Conservation (phyloP, 305 asterid species). For the Petunia hybrid region DNA sequence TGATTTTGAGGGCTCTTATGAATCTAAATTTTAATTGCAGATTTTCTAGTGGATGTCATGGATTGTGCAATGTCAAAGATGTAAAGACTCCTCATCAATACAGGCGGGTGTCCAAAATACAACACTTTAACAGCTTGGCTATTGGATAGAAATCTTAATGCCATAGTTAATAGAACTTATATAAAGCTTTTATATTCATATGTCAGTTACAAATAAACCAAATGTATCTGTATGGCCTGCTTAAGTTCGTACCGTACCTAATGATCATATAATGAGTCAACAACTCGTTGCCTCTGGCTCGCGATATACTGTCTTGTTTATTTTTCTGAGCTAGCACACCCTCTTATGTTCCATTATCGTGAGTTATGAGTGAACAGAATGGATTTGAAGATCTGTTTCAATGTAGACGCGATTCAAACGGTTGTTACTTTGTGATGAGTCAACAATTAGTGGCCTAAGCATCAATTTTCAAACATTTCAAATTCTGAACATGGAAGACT, state of each 20-base stretch:
- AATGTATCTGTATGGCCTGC: constrained; percentile 11
- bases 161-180: not conserved
- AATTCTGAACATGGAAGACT: not conserved
- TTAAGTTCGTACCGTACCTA: constrained; percentile 28
- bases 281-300: constrained; percentile 78
- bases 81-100: constrained; percentile 37
- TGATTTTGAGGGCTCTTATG: not conserved
- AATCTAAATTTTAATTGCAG: constrained; percentile 43
- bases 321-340: not conserved
- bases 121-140: not conserved
- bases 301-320: not conserved
- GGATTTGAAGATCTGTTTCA: not conserved
- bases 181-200: not conserved
- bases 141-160: not conserved
- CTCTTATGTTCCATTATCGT: not conserved
- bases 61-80: constrained; percentile 69
- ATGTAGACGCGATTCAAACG: not conserved
- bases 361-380: not conserved
- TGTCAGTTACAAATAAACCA: constrained; percentile 1
- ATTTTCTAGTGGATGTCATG: constrained; percentile 77
- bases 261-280: constrained; percentile 61
- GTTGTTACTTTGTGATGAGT: not conserved
- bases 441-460: not conserved
- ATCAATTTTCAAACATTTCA: not conserved
- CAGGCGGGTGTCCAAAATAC: constrained; percentile 14